Evolutionary conservation across 2,329 filamentous ascomycete genomes (phyloP), one percentile per base, ranked within the genome.

Genomic region (Neobulgaria alba): DNA sequence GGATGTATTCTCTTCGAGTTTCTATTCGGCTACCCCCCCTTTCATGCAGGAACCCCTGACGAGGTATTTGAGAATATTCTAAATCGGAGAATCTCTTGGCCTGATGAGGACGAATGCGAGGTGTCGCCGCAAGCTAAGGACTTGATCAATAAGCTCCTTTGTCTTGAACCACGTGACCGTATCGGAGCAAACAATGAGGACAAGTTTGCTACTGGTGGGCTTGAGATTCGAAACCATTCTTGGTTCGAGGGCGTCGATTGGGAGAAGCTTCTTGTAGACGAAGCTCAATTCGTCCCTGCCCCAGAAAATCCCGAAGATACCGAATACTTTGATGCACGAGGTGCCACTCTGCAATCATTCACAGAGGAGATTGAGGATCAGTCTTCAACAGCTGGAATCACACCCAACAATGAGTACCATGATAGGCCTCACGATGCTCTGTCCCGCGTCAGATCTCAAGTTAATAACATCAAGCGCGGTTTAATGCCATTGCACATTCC

Each of bases 1-100:
- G 92, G 92, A 1, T 98, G 93, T 61, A 96, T 98, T 53, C 68
- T 96, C 63, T 98, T 95, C 56, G 92, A 98, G 57, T 95, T 95
- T 51, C 67, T 98, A 2, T 96, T 86, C 57, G 92, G 92, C 1
- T 82, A 86, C 43, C 92, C 92, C 1, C 92, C 92, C 0, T 98
- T 98, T 62, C 88, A 96, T 60, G 92, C 87, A 1, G 70, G 73
- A 15, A 88, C 89, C 35, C 87, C 92, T 0, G 92, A 98, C 54
- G 74, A 92, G 53, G 92, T 98, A 1, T 98, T 98, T 57, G 86
- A 95, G 54, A 98, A 98, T 55, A 98, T 98, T 46, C 67, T 98
- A 29, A 79, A 82, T 18, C 82, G 90, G 38, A 83, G 77, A 49
- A 95, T 98, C 36, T 84, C 87, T 51, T 98, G 92, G 90, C 92